Evolutionary conservation across 495 filamentous ascomycete genomes (phyloP).

Genomic region (Neurospora sp.): DNA sequence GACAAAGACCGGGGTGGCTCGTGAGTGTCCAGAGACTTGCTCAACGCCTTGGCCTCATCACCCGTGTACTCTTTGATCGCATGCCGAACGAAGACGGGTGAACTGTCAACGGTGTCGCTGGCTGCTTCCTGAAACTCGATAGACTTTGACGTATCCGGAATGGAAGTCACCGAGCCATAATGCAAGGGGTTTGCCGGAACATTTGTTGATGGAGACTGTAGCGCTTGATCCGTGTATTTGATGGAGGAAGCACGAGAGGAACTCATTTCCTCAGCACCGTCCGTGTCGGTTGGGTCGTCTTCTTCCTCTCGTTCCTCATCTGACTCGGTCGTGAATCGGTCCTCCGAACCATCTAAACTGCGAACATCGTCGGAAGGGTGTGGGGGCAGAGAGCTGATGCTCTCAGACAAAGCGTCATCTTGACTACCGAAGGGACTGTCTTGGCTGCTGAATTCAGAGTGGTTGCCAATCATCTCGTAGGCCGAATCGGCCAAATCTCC

Average conservation of each 20-base stretch:
- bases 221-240: conserved; percentile 25
- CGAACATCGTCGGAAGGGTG: conserved; percentile 41
- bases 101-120: conserved; percentile 23
- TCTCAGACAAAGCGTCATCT: conserved; percentile 40
- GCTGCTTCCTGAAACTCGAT: conserved; percentile 57
- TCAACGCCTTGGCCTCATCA: conserved; percentile 39
- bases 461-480: conserved; percentile 40
- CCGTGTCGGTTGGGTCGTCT: conserved; percentile 28
- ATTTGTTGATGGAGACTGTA: conserved; percentile 34
- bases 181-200: conserved; percentile 26
- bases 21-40: conserved; percentile 25
- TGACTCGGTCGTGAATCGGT: conserved; percentile 26
- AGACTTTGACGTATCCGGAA: conserved; percentile 17
- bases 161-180: conserved; percentile 12
- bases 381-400: conserved; percentile 40
- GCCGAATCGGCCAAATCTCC: conserved; percentile 44
- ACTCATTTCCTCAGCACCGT: conserved; percentile 31
- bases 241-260: conserved; percentile 33
- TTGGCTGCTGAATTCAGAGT: conserved; percentile 17
- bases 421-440: conserved; percentile 27
- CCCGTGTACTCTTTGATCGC: conserved; percentile 50
- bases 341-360: conserved; percentile 44
- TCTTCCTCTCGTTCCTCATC: conserved; percentile 11
- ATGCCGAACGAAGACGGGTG: conserved; percentile 50
- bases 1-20: conserved; percentile 32